Percentiles rank a stretch among this genome's conserved stretches.
Conservation (phyloP, 495 filamentous ascomycete species). For the Sporormia fimetaria region DNA sequence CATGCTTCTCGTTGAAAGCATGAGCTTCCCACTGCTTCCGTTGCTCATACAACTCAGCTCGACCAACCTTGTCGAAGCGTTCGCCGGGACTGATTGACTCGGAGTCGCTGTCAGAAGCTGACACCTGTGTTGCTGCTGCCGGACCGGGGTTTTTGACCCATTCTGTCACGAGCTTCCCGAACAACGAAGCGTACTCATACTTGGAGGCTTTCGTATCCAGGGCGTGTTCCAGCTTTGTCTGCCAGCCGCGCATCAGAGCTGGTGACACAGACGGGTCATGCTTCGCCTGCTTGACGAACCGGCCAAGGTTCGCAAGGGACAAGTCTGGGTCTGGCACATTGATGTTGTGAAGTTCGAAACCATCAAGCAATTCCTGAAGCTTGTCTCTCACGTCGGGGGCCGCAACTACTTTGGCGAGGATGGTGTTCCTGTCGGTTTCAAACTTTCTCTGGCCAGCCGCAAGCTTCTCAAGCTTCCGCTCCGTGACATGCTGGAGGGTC, state of each 20-base stretch:
- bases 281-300: constrained; percentile 36
- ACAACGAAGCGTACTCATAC: constrained; percentile 28
- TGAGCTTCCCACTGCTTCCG: constrained; percentile 44
- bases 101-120: constrained; percentile 5
- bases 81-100: constrained; percentile 3
- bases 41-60: constrained; percentile 42
- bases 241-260: constrained; percentile 25
- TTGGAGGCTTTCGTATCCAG: constrained; percentile 26
- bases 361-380: constrained; percentile 6
- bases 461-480: constrained; percentile 24
- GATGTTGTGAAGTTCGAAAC: constrained; percentile 12
- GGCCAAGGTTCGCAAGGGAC: constrained; percentile 28
- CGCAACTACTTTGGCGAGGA: constrained; percentile 8
- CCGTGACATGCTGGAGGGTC: constrained; percentile 26
- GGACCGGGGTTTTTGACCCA: constrained; percentile 21
- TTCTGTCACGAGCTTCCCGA: constrained; percentile 26
- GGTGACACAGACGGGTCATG: constrained; percentile 36
- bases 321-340: neutral
- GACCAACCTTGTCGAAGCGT: constrained; percentile 34
- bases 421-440: constrained; percentile 11
- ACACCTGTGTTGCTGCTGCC: constrained; percentile 3
- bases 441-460: constrained; percentile 17
- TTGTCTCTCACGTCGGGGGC: constrained; percentile 2
- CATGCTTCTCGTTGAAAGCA: constrained; percentile 41
- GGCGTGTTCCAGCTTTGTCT: constrained; percentile 15